Evolutionary conservation across 495 filamentous ascomycete genomes (phyloP), one percentile per base, ranked within the genome.

Genomic region (Mytilinidion resinicola): DNA sequence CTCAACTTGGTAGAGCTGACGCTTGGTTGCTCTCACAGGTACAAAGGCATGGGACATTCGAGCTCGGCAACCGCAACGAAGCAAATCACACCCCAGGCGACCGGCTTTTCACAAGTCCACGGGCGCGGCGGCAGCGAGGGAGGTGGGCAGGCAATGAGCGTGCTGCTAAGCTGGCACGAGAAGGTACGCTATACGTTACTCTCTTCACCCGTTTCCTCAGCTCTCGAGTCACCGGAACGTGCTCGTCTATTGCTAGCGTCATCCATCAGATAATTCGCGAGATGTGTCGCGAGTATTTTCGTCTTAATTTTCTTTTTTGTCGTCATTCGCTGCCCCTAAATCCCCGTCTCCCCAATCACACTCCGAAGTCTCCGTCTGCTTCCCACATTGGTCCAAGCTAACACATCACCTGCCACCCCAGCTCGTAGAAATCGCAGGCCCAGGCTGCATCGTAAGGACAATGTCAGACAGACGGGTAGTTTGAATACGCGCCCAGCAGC

Each of bases 391-490:
- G 25, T 12, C 14, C 33, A 7, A 35, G 30, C 30, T 44, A 53
- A 57, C 39, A 33, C 38, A 51, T 51, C 57, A 50, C 60, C 49
- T 35, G 17, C n/a, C 15, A 33, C 3, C 38, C 47, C 56, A 77
- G 74, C 76, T 95, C 46, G 90, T 96, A 1, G 91, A 96, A 65
- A 81, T 96, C 64, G 85, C 89, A 17, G 91, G 91, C 38, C 78
- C 87, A 64, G 91, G 91, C 15, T 85, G 86, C 71, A 92, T 96
- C 75, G 85, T 90, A 61, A 78, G 91, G 62, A 85, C 88, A 51
- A 95, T 96, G 90, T 89, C 88, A 21, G 91, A 96, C 77, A 85
- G 89, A 72, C 79, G 91, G 69, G 95, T 85, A 60, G 90, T 95
- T 62, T 96, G 76, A 82, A 38, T 39, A 53, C 44, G 38, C 20